A percentile compares a stretch with the other conserved stretches of the same genome.
Conservation (phyloP, 2,329 filamentous ascomycete genomes). For the Exserohilum turcica region DNA sequence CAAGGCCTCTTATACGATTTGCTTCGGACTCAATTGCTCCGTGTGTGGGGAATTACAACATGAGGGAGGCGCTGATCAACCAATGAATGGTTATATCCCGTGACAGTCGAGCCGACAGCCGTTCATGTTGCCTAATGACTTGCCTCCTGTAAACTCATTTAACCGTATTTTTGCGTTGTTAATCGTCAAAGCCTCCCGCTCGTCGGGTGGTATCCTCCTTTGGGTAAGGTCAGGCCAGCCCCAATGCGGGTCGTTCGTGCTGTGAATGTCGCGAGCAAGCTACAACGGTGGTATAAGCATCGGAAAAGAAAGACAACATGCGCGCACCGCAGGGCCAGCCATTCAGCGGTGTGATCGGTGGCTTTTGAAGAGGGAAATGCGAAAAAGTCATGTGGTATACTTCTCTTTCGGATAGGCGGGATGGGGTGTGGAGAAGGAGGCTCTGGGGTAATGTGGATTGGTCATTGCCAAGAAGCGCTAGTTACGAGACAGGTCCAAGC, state of each 20-base stretch:
- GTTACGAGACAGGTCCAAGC: not conserved
- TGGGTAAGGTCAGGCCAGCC: constrained; percentile 3
- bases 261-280: constrained; percentile 1
- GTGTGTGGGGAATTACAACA: constrained; percentile 15
- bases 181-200: not conserved
- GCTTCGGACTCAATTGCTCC: constrained; percentile 17
- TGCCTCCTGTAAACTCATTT: constrained; percentile 2
- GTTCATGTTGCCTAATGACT: constrained; percentile 8
- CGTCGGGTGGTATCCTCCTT: constrained; percentile 12
- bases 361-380: not conserved
- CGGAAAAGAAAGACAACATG: too few relatives aligned
- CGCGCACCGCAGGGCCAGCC: too few relatives aligned
- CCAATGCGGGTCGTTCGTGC: not conserved
- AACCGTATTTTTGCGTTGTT: constrained; percentile 3
- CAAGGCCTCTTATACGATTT: constrained; percentile 12
- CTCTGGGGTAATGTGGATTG: constrained; percentile 16
- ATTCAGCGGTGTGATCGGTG: rapidly evolving
- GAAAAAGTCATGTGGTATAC: not conserved
- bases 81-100: constrained; percentile 12
- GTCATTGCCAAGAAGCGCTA: constrained; percentile 9
- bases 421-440: constrained; percentile 13
- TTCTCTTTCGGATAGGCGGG: not conserved
- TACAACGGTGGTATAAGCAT: not conserved
- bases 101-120: constrained; percentile 9
- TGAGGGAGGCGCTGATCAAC: constrained; percentile 10